Conservation (phyloP, 164 flowering plant species). For the Magnolia kwangsiensis region DNA sequence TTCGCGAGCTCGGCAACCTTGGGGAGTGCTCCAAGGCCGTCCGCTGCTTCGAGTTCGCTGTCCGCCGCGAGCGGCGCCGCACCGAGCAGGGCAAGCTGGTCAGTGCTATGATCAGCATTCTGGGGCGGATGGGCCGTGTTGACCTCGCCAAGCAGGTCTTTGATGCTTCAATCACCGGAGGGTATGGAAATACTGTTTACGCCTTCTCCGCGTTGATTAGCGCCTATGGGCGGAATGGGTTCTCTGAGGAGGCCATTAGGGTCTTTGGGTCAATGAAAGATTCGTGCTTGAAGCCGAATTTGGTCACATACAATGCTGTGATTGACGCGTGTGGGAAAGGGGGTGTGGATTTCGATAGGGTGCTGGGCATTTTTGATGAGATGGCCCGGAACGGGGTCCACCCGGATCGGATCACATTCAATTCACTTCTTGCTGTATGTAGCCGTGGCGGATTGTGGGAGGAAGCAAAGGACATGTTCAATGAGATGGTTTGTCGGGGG, state of each 20-base stretch:
- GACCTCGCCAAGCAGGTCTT: constrained; percentile 67
- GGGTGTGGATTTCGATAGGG: constrained; percentile 65
- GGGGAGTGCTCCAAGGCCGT: constrained; percentile 67
- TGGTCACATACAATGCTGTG: constrained; percentile 90
- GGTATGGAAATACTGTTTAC: constrained; percentile 90
- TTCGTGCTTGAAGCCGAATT: constrained; percentile 75
- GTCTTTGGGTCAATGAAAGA: constrained; percentile 72
- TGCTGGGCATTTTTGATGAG: constrained; percentile 60
- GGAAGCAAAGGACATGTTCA: constrained; percentile 55
- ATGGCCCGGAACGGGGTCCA: constrained; percentile 69
- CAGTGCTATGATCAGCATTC: constrained; percentile 74
- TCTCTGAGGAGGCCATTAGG: constrained; percentile 56
- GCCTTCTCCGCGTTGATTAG: constrained; percentile 84
- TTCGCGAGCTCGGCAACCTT: constrained; percentile 79
- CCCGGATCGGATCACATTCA: constrained; percentile 89
- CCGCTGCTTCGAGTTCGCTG: constrained; percentile 64
- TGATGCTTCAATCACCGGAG: constrained; percentile 51
- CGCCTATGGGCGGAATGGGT: constrained; percentile 84
- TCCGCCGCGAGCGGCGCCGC: constrained; percentile 44
- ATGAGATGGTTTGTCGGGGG: constrained; percentile 73
- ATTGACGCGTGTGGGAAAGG: constrained; percentile 98
- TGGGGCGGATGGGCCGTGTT: constrained; percentile 80
- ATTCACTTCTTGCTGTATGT: constrained; percentile 91
- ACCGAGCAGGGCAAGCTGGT: constrained; percentile 83
- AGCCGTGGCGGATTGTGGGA: constrained; percentile 87